Conservation (phyloP, 2,329 filamentous ascomycete genomes). For the Colletotrichum lini region DNA sequence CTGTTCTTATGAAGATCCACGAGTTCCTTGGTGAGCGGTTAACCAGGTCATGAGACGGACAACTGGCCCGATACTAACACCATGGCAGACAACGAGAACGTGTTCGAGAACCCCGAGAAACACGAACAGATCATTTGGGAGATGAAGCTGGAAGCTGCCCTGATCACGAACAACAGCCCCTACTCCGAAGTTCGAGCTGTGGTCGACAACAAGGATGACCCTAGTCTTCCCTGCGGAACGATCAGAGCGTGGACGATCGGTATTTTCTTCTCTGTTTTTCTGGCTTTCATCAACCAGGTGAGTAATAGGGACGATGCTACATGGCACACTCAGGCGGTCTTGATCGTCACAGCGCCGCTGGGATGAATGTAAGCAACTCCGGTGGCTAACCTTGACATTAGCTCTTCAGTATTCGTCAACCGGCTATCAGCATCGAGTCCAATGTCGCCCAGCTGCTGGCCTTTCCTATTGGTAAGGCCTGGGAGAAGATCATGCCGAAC, state of each 20-base stretch:
- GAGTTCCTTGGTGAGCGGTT: slow-evolving; percentile 59
- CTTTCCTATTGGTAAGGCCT: slow-evolving; percentile 67
- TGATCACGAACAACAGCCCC: slow-evolving; percentile 69
- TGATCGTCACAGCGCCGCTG: neutral
- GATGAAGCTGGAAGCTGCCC: slow-evolving; percentile 69
- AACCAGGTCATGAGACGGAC: slow-evolving; percentile 35
- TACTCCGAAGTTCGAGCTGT: slow-evolving; percentile 71
- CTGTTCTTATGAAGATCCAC: slow-evolving; percentile 57
- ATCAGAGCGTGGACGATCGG: slow-evolving; percentile 69
- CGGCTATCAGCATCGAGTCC: slow-evolving; percentile 66
- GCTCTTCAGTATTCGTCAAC: slow-evolving; percentile 71
- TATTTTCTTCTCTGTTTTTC: slow-evolving; percentile 62
- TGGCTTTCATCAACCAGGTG: slow-evolving; percentile 67
- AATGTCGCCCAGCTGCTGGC: slow-evolving; percentile 71
- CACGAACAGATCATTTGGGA: slow-evolving; percentile 64
- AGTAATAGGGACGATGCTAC: neutral
- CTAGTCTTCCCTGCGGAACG: slow-evolving; percentile 64
- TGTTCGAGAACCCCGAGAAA: slow-evolving; percentile 60
- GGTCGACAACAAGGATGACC: slow-evolving; percentile 69
- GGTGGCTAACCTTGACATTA: neutral
- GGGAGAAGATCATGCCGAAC: slow-evolving; percentile 66
- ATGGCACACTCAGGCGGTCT: neutral
- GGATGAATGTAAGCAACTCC: too few species aligned
- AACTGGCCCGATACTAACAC: neutral
- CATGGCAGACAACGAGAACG: slow-evolving; percentile 43